Evolutionary conservation across 345 rosid species (phyloP), one percentile per base, ranked within the genome.

Genomic region (Excoecaria cochinchinensis): DNA sequence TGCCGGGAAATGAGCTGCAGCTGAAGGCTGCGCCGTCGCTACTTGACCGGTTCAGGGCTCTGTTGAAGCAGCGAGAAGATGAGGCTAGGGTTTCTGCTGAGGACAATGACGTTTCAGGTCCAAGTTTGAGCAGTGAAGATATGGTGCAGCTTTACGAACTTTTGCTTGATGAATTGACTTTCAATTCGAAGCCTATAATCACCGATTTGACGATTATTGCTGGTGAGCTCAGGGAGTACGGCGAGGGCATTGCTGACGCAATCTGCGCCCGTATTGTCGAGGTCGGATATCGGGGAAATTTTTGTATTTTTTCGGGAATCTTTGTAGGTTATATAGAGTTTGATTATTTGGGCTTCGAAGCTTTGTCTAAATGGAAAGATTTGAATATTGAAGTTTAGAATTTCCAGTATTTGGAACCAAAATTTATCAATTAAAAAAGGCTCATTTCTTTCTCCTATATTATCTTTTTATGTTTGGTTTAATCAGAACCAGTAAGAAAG

Each of bases 151-250:
- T 93, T 25, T 96, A 96, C 77, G 90, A 88, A 83, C 74, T 81
- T 56, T 67, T 92, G 12, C 82, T 96, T 69, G 84, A 90, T 5
- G 99, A 96, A 55, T 84, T 96, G 50, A 86, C 89, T 56, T 84
- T 96, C 85, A 96, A 93, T 88, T 96, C 97, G 52, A 96, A 96
- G 85, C 99, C 99, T 68, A 86, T 93, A 25, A 96, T 96, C 81
- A 96, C 97, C 59, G 98, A 96, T 87, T 93, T 96, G 81, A 96
- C 99, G 3, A 92, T 93, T 69, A 87, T 96, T 66, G 98, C 99
- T 6, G 99, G 97, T 24, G 99, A 96, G 69, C 97, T 86, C 76
- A 81, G 88, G 75, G 94, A 84, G 75, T 87, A 92, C 17, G 92
- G 85, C 4, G 88, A 84, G 78, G 98, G 98, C 73, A 90, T 96